phyloP scores from a whole-genome alignment of 257 asterid species.

The Ophiorrhiza pumila region DNA sequence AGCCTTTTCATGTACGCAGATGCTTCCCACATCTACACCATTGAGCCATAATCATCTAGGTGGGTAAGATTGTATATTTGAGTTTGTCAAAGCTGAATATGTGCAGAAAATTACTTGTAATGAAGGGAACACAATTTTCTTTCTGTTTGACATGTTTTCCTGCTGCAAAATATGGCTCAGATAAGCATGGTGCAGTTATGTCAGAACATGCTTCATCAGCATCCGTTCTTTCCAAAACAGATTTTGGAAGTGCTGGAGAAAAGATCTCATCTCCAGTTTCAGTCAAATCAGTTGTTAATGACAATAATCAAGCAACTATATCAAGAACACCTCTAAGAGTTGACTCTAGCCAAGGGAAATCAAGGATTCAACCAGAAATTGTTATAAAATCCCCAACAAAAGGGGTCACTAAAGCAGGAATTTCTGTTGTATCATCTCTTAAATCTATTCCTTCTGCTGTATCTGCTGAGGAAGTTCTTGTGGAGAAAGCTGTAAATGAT shows the following conservation, averaged over 20 bases:
- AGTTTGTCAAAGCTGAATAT: neutral
- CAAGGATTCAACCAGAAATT: conserved; percentile 12
- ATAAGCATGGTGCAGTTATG: conserved; percentile 7
- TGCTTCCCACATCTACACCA: conserved; percentile 1
- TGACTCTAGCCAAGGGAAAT: conserved; percentile 15
- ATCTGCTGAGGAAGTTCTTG: conserved; percentile 1
- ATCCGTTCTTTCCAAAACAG: neutral
- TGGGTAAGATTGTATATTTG: conserved; percentile 13
- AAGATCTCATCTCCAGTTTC: conserved; percentile 12
- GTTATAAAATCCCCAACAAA: conserved; percentile 3
- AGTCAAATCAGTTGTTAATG: conserved; percentile 12
- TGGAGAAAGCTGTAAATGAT: neutral
- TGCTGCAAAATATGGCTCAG: conserved; percentile 11
- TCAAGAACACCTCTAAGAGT: conserved; percentile 8
- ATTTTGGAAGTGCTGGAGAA: neutral
- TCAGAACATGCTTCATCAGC: conserved; percentile 8
- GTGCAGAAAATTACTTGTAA: neutral
- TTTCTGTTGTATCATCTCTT: conserved; percentile 12
- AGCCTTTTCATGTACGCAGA: conserved; percentile 11
- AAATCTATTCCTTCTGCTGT: conserved; percentile 6
- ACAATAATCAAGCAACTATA: conserved; percentile 6
- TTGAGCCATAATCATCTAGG: conserved; percentile 24
- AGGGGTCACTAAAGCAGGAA: conserved; percentile 14
- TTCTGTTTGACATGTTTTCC: neutral
- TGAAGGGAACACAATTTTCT: neutral